Evolutionary conservation across 2,329 filamentous ascomycete genomes (phyloP), one percentile per base, ranked within the genome.

Genomic region (Exophiala alcalophila): DNA sequence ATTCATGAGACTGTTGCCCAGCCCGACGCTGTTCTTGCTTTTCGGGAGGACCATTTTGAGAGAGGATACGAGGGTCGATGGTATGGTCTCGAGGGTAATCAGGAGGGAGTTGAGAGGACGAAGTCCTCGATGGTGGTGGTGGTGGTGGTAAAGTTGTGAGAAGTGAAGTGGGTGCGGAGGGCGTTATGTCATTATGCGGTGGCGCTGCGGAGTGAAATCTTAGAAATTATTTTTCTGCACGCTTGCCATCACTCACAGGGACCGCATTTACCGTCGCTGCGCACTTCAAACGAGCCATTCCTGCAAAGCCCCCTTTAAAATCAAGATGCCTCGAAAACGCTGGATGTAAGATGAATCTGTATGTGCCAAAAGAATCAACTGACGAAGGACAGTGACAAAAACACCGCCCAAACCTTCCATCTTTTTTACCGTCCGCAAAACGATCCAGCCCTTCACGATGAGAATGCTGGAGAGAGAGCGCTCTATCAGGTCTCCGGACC

Each of bases 1-100:
- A 65, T 97, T 97, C 92, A 98, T 98, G 64, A 98, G 80, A 70
- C 85, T 82, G 72, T 96, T 96, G 65, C 92, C 92, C 70, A 98
- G 81, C 65, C 92, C 92, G 60, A 96, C 88, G 59, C 82, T 78
- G 69, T 90, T 94, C 68, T 96, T 97, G 55, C 89, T 95, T 72
- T 97, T 98, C 67, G 92, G 81, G 59, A 86, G 69, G 59, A 83
- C 80, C 83, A 86, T 86, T 28, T 55, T 72, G 65, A 49, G 49
- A 28, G 19, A 20, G 21, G 9, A 27, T 28, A 14, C 5, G 19
- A 5, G 11, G 19, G 4, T 7, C 11, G 29, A 15, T 14, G 21
- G 9, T 25, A 35, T 15, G 25, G 36, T 23, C 3, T 20, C 29
- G 6, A n/a, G 16, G 28, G 6, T 25, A 3, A 3, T 12, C 14